A percentile compares a stretch with the other conserved stretches of the same genome.
Evolutionary conservation across 1,284 basidiomycete species (phyloP).

Genomic region (Neotropicomus parvogracilis): DNA sequence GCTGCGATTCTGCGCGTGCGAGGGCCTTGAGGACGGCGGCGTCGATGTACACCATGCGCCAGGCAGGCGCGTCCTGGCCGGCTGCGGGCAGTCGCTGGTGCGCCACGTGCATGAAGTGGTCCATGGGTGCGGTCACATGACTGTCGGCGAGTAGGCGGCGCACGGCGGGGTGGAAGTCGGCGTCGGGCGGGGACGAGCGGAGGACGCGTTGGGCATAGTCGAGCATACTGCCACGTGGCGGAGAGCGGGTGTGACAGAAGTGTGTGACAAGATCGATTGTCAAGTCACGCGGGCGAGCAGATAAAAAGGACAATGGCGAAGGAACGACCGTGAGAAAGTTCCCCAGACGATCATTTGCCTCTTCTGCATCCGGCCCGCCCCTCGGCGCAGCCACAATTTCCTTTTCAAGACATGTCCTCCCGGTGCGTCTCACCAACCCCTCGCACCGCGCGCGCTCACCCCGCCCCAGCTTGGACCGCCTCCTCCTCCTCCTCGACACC

Average conservation of each 20-base stretch:
- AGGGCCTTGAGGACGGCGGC: conserved; percentile 54
- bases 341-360: conserved; percentile 41
- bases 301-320: conserved; percentile 39
- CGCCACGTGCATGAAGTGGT: conserved; percentile 34
- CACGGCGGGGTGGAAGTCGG: conserved; percentile 15
- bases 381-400: conserved; percentile 37
- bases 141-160: neutral
- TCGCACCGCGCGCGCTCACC: conserved; percentile 6
- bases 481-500: conserved; percentile 87
- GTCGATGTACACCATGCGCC: conserved; percentile 64
- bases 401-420: conserved; percentile 59
- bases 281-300: conserved; percentile 32
- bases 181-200: neutral
- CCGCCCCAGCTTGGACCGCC: conserved; percentile 74
- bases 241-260: conserved; percentile 21
- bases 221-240: neutral
- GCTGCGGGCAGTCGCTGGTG: conserved; percentile 30
- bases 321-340: conserved; percentile 36
- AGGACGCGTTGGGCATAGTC: conserved; percentile 21
- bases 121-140: conserved; percentile 6
- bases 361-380: conserved; percentile 35
- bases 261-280: conserved; percentile 28
- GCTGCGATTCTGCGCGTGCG: conserved; percentile 35
- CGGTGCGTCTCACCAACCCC: conserved; percentile 42
- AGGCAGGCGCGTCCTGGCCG: conserved; percentile 33